Percentiles rank a stretch among this genome's conserved stretches.
Conservation (phyloP, 116 monocot genomes). For the Posidonia oceanica region DNA sequence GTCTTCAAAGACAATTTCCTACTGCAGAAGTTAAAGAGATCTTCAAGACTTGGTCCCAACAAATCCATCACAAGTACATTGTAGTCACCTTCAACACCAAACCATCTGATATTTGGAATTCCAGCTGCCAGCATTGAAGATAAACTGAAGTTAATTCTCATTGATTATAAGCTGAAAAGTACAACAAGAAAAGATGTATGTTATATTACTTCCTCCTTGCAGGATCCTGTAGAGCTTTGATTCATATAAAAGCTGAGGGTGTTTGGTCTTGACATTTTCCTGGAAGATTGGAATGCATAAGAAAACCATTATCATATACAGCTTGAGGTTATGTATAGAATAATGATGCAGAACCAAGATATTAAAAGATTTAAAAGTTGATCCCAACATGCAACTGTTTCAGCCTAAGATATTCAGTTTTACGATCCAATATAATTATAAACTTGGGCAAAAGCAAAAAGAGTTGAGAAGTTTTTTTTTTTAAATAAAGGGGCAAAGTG, state of each 20-base stretch:
- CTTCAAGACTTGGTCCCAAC: conserved; percentile 87
- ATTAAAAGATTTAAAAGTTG: too few species aligned
- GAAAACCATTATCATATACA: background rate
- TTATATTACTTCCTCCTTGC: conserved; percentile 90
- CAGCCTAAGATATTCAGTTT: too few species aligned
- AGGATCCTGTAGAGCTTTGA: conserved; percentile 88
- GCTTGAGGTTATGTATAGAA: background rate
- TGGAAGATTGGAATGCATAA: conserved; percentile 14
- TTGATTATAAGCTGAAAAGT: too few species aligned
- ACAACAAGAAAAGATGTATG: too few species aligned
- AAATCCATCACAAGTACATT: conserved; percentile 96
- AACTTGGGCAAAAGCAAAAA: too few species aligned
- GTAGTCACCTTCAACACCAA: conserved; percentile 92
- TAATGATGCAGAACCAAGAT: background rate
- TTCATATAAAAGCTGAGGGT: conserved; percentile 83
- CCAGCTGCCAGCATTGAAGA: conserved; percentile 44
- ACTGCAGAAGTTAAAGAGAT: conserved; percentile 90
- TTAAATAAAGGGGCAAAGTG: too few species aligned
- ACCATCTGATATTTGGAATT: conserved; percentile 81
- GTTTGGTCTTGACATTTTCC: conserved; percentile 94
- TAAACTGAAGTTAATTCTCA: background rate
- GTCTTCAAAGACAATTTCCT: conserved; percentile 85
- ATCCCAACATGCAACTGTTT: too few species aligned
- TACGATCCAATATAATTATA: too few species aligned
- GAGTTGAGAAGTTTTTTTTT: too few species aligned